Percentiles rank a stretch among this genome's conserved stretches.
Evolutionary conservation across 139 green algal genomes (phyloP).

Genomic region (Micractinium conductrix): DNA sequence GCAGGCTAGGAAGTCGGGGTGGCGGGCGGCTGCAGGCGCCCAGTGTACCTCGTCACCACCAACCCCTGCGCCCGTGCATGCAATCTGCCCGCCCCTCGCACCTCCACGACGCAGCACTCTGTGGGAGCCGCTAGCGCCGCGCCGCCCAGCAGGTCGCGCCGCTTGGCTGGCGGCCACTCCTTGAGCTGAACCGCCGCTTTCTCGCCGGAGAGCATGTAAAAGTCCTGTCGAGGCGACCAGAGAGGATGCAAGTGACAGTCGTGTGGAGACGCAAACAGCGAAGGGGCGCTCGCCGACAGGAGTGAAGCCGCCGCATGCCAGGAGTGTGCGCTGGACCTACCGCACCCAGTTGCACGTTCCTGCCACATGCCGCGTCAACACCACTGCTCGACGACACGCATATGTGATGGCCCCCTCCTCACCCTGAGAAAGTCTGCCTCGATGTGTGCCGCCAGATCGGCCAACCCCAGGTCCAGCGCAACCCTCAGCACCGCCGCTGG

Average conservation of each 20-base stretch:
- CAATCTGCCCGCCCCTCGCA: background rate
- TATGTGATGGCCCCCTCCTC: too few species aligned
- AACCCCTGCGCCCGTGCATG: too few species aligned
- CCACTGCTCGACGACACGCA: too few species aligned
- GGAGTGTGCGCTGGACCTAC: too few species aligned
- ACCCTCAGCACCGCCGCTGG: background rate
- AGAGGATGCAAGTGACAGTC: background rate
- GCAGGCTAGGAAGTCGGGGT: background rate
- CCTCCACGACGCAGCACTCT: slow-evolving; percentile 23
- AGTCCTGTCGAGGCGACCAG: background rate
- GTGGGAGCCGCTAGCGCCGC: background rate
- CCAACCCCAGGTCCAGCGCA: slow-evolving; percentile 10
- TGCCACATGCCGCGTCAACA: too few species aligned
- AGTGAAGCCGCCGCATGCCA: too few species aligned
- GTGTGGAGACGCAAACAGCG: background rate
- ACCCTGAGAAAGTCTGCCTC: background rate
- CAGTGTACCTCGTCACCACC: too few species aligned
- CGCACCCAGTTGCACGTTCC: too few species aligned
- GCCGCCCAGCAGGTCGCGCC: slow-evolving; percentile 17
- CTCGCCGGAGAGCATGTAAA: slow-evolving; percentile 19
- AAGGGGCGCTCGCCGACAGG: too few species aligned
- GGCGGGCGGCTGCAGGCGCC: background rate
- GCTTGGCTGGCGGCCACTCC: slow-evolving; percentile 13
- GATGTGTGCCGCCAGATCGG: background rate
- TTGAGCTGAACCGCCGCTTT: slow-evolving; percentile 3